phyloP scores from a whole-genome alignment of 2,329 filamentous ascomycete species.

The Neofusicoccum ribis region DNA sequence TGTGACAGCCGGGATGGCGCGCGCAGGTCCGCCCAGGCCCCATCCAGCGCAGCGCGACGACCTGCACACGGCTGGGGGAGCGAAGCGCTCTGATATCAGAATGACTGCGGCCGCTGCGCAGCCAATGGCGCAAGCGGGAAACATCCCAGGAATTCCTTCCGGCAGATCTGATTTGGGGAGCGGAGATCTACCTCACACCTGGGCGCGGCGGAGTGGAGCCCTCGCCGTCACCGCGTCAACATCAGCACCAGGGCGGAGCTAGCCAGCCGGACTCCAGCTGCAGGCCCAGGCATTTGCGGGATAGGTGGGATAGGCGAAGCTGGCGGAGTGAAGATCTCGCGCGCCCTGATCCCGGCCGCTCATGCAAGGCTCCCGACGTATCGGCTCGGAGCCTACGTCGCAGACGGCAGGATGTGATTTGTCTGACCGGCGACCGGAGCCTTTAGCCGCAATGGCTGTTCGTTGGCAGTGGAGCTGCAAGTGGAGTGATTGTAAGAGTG shows the following conservation, averaged over 20 bases:
- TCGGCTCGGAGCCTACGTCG: not conserved
- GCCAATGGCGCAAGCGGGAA: not conserved
- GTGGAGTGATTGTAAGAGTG: not conserved
- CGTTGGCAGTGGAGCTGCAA: not conserved
- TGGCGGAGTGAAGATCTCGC: not conserved
- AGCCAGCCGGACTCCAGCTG: not conserved
- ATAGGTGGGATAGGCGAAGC: not conserved
- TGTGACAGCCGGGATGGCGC: not conserved
- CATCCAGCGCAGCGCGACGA: not conserved
- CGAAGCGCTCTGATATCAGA: not conserved
- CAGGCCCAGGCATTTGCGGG: not conserved
- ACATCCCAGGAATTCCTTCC: not conserved
- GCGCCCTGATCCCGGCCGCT: not conserved
- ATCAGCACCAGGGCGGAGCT: not conserved
- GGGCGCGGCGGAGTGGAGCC: not conserved
- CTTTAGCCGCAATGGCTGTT: not conserved
- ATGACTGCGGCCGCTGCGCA: not conserved
- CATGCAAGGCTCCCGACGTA: not conserved
- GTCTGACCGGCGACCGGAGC: not conserved
- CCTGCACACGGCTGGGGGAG: conserved; percentile 4
- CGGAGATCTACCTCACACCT: not conserved
- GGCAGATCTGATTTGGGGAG: not conserved
- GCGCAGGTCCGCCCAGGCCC: not conserved
- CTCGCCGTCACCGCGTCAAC: not conserved
- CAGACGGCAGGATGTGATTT: not conserved